Evolutionary conservation across 345 rosid genomes (phyloP).

Genomic region (Citrus medica): DNA sequence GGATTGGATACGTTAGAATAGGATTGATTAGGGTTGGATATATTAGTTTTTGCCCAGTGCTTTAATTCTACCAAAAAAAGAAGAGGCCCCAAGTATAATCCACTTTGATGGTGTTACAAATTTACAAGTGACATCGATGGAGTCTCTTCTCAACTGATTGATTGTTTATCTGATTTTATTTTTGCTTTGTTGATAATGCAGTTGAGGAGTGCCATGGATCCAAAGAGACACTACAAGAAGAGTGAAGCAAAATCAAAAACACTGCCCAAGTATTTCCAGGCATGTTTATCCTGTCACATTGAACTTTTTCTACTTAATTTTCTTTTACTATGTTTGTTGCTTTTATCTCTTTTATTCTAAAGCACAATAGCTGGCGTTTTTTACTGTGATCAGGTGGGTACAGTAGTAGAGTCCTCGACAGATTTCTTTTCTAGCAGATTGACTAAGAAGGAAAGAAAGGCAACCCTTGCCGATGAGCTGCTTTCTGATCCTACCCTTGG

Average conservation of each 20-base stretch:
- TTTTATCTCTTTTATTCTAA: not conserved
- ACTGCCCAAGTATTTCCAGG: constrained; percentile 90
- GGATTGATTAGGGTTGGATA: no score
- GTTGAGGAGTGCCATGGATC: constrained; percentile 81
- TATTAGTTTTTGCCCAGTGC: no score
- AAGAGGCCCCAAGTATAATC: no score
- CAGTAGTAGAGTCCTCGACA: constrained; percentile 62
- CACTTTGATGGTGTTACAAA: not conserved
- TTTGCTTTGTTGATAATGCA: constrained; percentile 24
- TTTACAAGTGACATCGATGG: no score
- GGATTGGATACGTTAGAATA: no score
- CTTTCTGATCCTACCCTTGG: constrained; percentile 48
- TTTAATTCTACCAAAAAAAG: no score
- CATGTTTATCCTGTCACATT: constrained; percentile 11
- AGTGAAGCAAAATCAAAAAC: constrained; percentile 51
- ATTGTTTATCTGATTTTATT: not conserved
- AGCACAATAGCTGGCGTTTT: not conserved
- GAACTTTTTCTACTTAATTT: not conserved
- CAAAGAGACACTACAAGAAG: constrained; percentile 82
- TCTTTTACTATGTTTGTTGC: not conserved
- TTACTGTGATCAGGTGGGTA: constrained; percentile 60
- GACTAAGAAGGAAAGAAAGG: constrained; percentile 82
- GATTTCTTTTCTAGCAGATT: constrained; percentile 65
- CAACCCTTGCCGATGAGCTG: constrained; percentile 79
- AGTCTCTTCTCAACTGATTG: not conserved